phyloP scores from a whole-genome alignment of 78 protist genomes.

The Anaeramoeba ignava region DNA sequence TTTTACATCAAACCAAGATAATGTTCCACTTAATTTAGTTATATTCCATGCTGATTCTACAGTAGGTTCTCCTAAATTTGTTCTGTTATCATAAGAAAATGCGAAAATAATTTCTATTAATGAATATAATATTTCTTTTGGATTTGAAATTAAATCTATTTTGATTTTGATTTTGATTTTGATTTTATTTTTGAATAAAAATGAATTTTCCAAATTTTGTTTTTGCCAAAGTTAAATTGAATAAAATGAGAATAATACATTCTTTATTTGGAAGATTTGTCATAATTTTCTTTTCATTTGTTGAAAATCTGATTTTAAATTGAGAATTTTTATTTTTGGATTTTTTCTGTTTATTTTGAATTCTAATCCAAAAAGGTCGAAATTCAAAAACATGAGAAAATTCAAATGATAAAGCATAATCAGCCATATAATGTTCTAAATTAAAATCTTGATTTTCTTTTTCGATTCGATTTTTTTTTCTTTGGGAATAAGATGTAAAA shows the following conservation, averaged over 20 bases:
- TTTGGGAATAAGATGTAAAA: too few species aligned
- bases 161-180: neutral
- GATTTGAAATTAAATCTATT: neutral
- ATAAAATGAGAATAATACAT: too few species aligned
- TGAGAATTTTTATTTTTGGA: too few species aligned
- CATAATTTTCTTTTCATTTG: too few species aligned
- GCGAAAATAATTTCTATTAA: conserved; percentile 25
- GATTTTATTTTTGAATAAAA: neutral
- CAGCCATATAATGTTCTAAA: conserved; percentile 7
- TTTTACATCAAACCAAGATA: conserved; percentile 4
- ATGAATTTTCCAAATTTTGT: too few species aligned
- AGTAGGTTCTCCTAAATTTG: conserved; percentile 24
- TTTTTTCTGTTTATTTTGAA: too few species aligned
- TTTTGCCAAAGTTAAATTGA: too few species aligned
- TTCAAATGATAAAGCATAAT: too few species aligned
- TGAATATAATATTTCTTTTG: neutral
- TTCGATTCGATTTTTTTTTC: neutral
- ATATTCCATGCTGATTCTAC: conserved; percentile 31
- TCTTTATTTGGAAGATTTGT: too few species aligned
- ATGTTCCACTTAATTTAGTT: neutral
- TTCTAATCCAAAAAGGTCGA: too few species aligned
- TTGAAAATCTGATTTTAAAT: too few species aligned
- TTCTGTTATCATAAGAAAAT: conserved; percentile 19
- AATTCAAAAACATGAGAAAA: too few species aligned
- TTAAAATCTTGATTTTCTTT: neutral